Evolutionary conservation across 768 basidiomycete species (phyloP).

Genomic region (Hericium coralloides): DNA sequence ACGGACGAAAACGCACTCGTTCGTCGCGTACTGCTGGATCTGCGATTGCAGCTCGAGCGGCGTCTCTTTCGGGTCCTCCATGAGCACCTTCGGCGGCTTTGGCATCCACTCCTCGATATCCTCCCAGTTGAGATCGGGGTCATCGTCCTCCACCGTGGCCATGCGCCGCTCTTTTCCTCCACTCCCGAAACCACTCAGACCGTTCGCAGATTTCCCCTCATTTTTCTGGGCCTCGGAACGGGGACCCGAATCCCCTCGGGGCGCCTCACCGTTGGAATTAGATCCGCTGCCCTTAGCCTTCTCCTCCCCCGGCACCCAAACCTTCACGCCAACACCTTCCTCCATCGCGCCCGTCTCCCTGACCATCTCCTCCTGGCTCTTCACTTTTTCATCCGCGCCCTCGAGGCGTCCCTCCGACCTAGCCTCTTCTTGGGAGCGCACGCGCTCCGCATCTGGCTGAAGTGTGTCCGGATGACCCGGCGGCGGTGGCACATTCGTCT

Average conservation of each 20-base stretch:
- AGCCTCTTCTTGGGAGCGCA: constrained; percentile 14
- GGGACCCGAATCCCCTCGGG: background rate
- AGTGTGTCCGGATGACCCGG: constrained; percentile 44
- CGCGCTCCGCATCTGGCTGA: constrained; percentile 25
- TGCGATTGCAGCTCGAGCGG: constrained; percentile 49
- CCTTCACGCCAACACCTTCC: background rate
- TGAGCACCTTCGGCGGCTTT: constrained; percentile 47
- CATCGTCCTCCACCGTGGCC: background rate
- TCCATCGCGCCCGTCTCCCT: background rate
- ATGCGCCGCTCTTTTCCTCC: background rate
- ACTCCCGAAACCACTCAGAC: background rate
- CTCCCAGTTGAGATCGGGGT: background rate
- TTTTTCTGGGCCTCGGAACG: too few species aligned
- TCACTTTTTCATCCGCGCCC: background rate
- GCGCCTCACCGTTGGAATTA: background rate
- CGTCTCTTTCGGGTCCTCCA: constrained; percentile 33
- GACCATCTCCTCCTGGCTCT: constrained; percentile 1
- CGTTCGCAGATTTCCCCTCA: too few species aligned
- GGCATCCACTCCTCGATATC: constrained; percentile 36
- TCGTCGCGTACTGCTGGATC: constrained; percentile 73
- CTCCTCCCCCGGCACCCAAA: background rate
- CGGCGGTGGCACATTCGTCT: constrained; percentile 34
- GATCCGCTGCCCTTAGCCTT: background rate
- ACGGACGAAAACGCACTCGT: constrained; percentile 38
- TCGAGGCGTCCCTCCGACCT: constrained; percentile 15